Base-by-base conservation (phyloP, 352 stramenopile species). In the Phytophthora syringae region DNA sequence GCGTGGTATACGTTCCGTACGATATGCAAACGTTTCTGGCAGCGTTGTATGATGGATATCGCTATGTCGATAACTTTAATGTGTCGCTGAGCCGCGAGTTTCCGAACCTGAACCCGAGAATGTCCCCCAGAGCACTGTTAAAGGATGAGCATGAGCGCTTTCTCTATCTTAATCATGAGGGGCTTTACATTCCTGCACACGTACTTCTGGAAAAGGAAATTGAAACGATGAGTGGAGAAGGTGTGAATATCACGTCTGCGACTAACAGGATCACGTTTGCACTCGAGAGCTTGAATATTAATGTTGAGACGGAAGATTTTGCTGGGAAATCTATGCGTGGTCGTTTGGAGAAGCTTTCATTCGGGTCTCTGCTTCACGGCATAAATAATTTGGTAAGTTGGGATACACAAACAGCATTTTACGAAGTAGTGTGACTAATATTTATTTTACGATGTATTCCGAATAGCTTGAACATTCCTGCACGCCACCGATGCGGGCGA, bases 241-340 rank as follows among this genome's bases (percentile, higher is more conserved):
- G 64, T 1, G 50, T 77, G 2, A 79, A 53, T 39, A 72, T 75
- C 20, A 70, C 70, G n/a, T 79, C 76, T 3, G 64, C 67, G 2
- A 86, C 75, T 18, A 87, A 92, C 42, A 84, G 79, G 52, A 63
- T 90, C 24, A 70, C 86, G 18, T 93, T 94, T 63, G 72, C 80
- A 2, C 64, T 94, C 13, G 84, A 94, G 18, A 91, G 80, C 44
- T 75, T 93, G 58, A 90, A 83, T 54, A 82, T 87, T 62, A 92
- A 89, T 52, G 76, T 92, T 25, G 70, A 88, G 49, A 71, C 75
- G 11, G 67, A 77, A 30, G 80, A 94, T 60, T 93, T 94, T 52
- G 43, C 63, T 1, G 69, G 70, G 1, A 86, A 82, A 36, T 30
- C 52, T 7, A 73, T 87, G 25, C 73, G 86, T 32, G 60, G 53